Percentiles rank a stretch among this genome's conserved stretches.
These are phyloP conservation scores for Myriosclerotinia scirpicola DNA, from an alignment of 2,329 filamentous ascomycete genomes.

Conservation along the genomic window DNA sequence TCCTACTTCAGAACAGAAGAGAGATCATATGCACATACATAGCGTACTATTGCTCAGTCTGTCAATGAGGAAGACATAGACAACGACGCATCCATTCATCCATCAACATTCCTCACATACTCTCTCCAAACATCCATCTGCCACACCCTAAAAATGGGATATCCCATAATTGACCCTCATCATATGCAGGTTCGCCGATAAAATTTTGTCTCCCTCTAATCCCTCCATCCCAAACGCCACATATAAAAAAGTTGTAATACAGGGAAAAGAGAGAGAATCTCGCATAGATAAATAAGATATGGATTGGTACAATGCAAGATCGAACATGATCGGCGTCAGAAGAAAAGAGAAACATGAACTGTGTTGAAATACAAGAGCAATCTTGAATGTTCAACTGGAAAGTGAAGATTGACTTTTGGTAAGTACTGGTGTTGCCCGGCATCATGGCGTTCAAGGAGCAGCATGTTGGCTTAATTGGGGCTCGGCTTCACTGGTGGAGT, in stretches of 20 bases:
- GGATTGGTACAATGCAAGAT: constrained; percentile 13
- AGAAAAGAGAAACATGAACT: background rate
- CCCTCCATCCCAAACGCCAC: background rate
- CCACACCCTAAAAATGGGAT: background rate
- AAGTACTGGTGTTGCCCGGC: background rate
- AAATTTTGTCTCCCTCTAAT: constrained; percentile 17
- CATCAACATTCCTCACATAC: background rate
- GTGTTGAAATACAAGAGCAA: background rate
- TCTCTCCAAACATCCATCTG: background rate
- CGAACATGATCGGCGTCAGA: background rate
- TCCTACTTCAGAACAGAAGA: no score
- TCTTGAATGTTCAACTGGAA: background rate
- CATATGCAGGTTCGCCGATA: constrained; percentile 11
- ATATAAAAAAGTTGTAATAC: constrained; percentile 1
- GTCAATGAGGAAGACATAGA: no score
- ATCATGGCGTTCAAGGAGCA: constrained; percentile 2
- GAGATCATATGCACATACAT: no score
- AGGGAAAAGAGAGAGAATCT: background rate
- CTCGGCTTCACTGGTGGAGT: constrained; percentile 59
- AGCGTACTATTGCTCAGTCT: no score
- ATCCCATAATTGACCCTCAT: constrained; percentile 14
- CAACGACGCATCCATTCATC: background rate
- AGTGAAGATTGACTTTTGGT: background rate
- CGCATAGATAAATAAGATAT: background rate
- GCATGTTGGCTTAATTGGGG: constrained; percentile 10